A percentile compares a stretch with the other conserved stretches of the same genome.
Evolutionary conservation across 805 yeast genomes (phyloP).

Genomic region (Kodamaea nitidulidarum): DNA sequence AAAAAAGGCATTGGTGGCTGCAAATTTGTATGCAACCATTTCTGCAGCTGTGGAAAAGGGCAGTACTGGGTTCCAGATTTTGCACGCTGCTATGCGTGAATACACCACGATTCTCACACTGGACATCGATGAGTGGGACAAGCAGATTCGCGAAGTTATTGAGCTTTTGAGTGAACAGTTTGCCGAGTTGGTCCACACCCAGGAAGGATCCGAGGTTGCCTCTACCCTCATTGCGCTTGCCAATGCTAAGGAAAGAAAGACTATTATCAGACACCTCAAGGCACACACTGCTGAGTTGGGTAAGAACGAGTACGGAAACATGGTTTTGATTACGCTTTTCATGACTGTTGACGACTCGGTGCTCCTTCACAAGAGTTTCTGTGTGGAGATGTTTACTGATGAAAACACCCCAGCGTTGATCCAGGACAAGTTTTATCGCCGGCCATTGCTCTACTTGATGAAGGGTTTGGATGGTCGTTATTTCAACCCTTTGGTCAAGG

Average conservation of each 20-base stretch:
- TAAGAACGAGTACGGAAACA: slow-evolving; percentile 81
- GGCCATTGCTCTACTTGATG: slow-evolving; percentile 81
- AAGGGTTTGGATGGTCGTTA: slow-evolving; percentile 77
- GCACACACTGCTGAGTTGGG: slow-evolving; percentile 73
- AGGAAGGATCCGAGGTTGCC: slow-evolving; percentile 92
- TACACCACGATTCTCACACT: slow-evolving; percentile 68
- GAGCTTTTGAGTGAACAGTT: slow-evolving; percentile 82
- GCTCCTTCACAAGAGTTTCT: slow-evolving; percentile 68
- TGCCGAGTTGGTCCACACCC: slow-evolving; percentile 93
- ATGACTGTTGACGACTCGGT: slow-evolving; percentile 94
- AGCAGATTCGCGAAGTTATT: slow-evolving; percentile 74
- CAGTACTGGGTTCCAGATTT: slow-evolving; percentile 90
- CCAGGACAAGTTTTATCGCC: slow-evolving; percentile 73
- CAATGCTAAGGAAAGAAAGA: slow-evolving; percentile 88
- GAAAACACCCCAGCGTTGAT: slow-evolving; percentile 52
- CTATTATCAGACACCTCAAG: slow-evolving; percentile 65
- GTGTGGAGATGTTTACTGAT: slow-evolving; percentile 48
- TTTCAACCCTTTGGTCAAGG: slow-evolving; percentile 66
- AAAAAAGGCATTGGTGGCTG: slow-evolving; percentile 68
- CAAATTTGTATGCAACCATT: slow-evolving; percentile 77
- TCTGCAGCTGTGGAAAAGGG: slow-evolving; percentile 92
- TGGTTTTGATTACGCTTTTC: slow-evolving; percentile 72
- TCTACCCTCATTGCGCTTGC: slow-evolving; percentile 74
- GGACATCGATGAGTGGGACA: slow-evolving; percentile 37
- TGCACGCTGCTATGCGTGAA: slow-evolving; percentile 95